Evolutionary conservation across 805 yeast species (phyloP).

Genomic region (Hanseniaspora hatyaiensis): DNA sequence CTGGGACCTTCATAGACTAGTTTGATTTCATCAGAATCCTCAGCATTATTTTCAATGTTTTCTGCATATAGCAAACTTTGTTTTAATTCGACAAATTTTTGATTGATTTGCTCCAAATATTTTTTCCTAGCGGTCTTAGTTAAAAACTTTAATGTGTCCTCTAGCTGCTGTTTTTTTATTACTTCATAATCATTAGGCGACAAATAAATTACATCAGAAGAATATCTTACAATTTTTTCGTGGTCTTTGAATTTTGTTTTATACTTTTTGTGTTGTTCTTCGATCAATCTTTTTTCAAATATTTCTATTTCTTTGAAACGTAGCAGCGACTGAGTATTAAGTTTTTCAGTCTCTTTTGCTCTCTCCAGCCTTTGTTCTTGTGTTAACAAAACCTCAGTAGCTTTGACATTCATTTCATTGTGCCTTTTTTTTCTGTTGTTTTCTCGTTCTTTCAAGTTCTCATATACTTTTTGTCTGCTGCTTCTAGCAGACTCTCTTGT

Average conservation of each 20-base stretch:
- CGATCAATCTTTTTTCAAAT: conserved; percentile 62
- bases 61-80: conserved; percentile 3
- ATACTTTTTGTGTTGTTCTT: conserved; percentile 57
- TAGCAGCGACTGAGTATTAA: conserved; percentile 60
- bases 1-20: conserved; percentile 53
- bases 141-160: conserved; percentile 25
- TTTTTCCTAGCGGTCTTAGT: conserved; percentile 23
- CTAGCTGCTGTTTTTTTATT: conserved; percentile 32
- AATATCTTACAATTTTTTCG: conserved; percentile 21
- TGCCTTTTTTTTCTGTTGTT: conserved; percentile 33
- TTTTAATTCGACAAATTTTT: neutral
- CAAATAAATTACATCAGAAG: neutral
- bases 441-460: conserved; percentile 59
- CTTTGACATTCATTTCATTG: conserved; percentile 20
- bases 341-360: conserved; percentile 75
- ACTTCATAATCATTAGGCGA: conserved; percentile 28
- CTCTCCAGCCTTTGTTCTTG: conserved; percentile 46
- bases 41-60: conserved; percentile 16
- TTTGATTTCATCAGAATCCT: conserved; percentile 19
- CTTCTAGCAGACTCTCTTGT: conserved; percentile 67
- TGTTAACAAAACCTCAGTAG: conserved; percentile 33
- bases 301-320: conserved; percentile 76
- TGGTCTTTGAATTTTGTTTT: conserved; percentile 48
- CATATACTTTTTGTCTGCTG: conserved; percentile 64
- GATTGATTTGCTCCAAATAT: conserved; percentile 1